A percentile compares a stretch with the other conserved stretches of the same genome.
phyloP scores from a whole-genome alignment of 2,329 filamentous ascomycete genomes.

The Colletotrichum sidae region DNA sequence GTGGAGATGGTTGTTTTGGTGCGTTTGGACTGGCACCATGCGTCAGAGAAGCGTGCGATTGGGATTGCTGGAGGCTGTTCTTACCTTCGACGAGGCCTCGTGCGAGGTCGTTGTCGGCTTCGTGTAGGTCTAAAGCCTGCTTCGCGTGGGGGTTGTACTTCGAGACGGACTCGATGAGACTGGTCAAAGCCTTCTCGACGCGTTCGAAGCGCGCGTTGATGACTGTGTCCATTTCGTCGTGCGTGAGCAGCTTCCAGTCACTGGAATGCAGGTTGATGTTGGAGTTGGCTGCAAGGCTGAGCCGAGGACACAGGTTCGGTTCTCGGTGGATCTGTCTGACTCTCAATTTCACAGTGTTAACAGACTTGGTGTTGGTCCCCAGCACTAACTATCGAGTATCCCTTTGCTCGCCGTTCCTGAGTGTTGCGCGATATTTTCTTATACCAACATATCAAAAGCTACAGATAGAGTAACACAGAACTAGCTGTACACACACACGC shows the following conservation, averaged over 20 bases:
- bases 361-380: too few species aligned
- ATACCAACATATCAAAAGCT: too few species aligned
- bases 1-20: slow-evolving; percentile 79
- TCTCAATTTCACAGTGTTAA: too few species aligned
- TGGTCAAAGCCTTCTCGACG: slow-evolving; percentile 74
- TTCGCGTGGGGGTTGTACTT: slow-evolving; percentile 82
- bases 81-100: slow-evolving; percentile 74
- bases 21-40: slow-evolving; percentile 68
- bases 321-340: too few species aligned
- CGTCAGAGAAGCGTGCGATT: background rate
- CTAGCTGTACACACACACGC: too few species aligned
- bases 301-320: background rate
- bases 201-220: slow-evolving; percentile 74
- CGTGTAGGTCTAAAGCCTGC: slow-evolving; percentile 75
- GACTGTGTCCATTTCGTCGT: slow-evolving; percentile 66
- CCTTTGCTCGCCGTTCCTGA: too few species aligned
- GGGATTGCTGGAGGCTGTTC: background rate
- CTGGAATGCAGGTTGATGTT: slow-evolving; percentile 2
- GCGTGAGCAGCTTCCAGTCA: background rate
- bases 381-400: too few species aligned
- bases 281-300: slow-evolving; percentile 31
- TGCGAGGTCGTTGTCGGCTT: slow-evolving; percentile 76
- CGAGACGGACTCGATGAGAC: slow-evolving; percentile 81
- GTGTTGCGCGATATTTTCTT: too few species aligned
- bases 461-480: too few species aligned